Evolutionary conservation across 371 early-diverging fungal species (phyloP), one percentile per base, ranked within the genome.

Genomic region (Mortierella sp.): DNA sequence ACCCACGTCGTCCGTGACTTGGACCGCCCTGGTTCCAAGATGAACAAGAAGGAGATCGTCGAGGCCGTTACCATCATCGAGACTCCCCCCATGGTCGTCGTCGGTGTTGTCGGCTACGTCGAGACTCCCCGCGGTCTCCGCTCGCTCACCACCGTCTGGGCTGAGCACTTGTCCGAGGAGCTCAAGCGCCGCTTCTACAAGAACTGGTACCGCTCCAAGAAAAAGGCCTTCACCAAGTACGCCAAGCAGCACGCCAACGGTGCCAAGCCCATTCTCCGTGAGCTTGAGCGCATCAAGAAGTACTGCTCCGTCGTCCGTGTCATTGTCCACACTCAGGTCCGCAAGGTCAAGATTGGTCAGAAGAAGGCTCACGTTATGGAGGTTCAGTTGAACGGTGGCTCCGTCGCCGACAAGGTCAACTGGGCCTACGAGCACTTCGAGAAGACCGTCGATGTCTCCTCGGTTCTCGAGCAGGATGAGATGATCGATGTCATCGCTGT

Each of bases 31-130:
- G 97, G 97, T 70, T 96, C 98, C 89, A 98, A 98, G 93, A 94
- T 95, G 91, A 94, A 99, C 95, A 99, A 97, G 96, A 98, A 97
- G 94, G 99, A 99, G 89, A 90, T 99, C 58, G 96, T 99, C 81
- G 99, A 99, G 89, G 98, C 99, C 67, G 99, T 99, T 76, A 98
- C 99, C 71, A 89, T 99, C 84, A 89, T 99, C 81, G 99, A 99
- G 88, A 93, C 98, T 62, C 99, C 99, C 68, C 96, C 99, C 55
- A 91, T 99, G 89, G 97, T 98, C 72, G 87, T 98, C 76, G 97
- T 99, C 80, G 99, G 99, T 89, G 94, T 99, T 84, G 99, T 99
- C 81, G 99, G 99, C 80, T 99, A 99, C 93, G 93, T 98, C 84
- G 94, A 96, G 88, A 99, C 99, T 65, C 97, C 98, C 68, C 93